A percentile compares a stretch with the other conserved stretches of the same genome.
Evolutionary conservation across 768 basidiomycete genomes (phyloP).

Genomic region (Tylopilus cervinicoccineus): DNA sequence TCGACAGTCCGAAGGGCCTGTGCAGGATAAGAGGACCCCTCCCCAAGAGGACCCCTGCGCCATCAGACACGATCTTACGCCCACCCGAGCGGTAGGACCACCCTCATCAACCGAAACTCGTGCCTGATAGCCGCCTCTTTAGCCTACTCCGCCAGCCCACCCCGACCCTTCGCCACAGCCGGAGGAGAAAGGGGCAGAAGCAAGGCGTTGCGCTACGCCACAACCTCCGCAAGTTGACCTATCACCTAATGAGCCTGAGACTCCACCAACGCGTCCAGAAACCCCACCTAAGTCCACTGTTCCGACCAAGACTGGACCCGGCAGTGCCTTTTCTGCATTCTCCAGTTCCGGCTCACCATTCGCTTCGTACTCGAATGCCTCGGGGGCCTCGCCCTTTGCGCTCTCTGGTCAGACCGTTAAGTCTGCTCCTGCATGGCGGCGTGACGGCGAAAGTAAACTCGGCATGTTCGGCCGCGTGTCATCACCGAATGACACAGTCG

Average conservation of each 20-base stretch:
- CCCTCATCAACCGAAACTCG: not conserved
- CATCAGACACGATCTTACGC: conserved; percentile 1
- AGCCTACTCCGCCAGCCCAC: conserved; percentile 10
- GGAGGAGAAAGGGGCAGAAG: conserved; percentile 12
- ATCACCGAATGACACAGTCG: conserved; percentile 19
- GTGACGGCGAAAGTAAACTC: conserved; percentile 4
- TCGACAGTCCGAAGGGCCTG: conserved; percentile 8
- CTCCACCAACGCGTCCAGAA: conserved; percentile 6
- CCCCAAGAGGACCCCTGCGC: not conserved
- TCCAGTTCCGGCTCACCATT: conserved; percentile 35
- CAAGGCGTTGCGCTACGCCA: conserved; percentile 10
- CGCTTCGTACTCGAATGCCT: conserved; percentile 24
- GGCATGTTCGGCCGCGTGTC: conserved; percentile 12
- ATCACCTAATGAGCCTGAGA: conserved; percentile 9
- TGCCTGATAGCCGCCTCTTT: conserved; percentile 8
- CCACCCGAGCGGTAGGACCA: conserved; percentile 15
- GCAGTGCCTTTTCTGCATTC: conserved; percentile 39
- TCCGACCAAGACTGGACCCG: conserved; percentile 6
- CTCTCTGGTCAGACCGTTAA: conserved; percentile 12
- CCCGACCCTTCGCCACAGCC: not conserved
- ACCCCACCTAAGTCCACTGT: conserved; percentile 12
- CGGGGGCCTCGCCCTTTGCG: conserved; percentile 23
- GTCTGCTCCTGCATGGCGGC: conserved; percentile 26
- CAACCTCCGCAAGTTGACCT: not conserved
- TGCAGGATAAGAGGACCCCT: conserved; percentile 9